Conservation (phyloP, 1,284 basidiomycete genomes). For the Rhodotorula sp. region DNA sequence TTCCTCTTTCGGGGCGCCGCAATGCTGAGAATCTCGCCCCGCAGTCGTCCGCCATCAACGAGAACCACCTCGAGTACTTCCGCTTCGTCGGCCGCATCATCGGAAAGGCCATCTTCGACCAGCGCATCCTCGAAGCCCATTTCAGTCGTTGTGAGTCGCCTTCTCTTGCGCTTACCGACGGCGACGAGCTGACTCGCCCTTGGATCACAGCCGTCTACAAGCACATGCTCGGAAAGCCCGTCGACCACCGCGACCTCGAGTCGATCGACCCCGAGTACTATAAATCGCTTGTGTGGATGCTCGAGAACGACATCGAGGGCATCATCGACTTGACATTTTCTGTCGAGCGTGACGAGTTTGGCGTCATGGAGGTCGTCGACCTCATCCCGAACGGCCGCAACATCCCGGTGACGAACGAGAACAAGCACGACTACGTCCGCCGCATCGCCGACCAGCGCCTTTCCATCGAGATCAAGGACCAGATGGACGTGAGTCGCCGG, state of each 20-base stretch:
- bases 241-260: slow-evolving; percentile 91
- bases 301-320: slow-evolving; percentile 81
- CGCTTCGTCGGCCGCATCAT: slow-evolving; percentile 98
- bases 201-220: slow-evolving; percentile 68
- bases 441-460: slow-evolving; percentile 86
- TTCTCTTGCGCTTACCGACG: too few species aligned
- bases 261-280: slow-evolving; percentile 96
- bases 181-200: too few species aligned
- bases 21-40: slow-evolving; percentile 80
- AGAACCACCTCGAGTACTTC: slow-evolving; percentile 95
- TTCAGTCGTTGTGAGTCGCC: slow-evolving; percentile 70
- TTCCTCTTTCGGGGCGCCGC: slow-evolving; percentile 29
- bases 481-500: slow-evolving; percentile 58
- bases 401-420: slow-evolving; percentile 86
- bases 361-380: slow-evolving; percentile 78
- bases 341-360: slow-evolving; percentile 91
- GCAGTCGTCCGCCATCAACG: slow-evolving; percentile 81
- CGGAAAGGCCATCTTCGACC: slow-evolving; percentile 93
- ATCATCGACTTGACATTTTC: slow-evolving; percentile 74
- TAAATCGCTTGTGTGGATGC: slow-evolving; percentile 86
- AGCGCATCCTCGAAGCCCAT: slow-evolving; percentile 93
- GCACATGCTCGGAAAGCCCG: slow-evolving; percentile 83
- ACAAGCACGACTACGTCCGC: slow-evolving; percentile 95
- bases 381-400: slow-evolving; percentile 79
- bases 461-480: slow-evolving; percentile 92